Base-by-base conservation (phyloP, 1,284 basidiomycete species). In the Cutaneotrichosporon curvatum region DNA sequence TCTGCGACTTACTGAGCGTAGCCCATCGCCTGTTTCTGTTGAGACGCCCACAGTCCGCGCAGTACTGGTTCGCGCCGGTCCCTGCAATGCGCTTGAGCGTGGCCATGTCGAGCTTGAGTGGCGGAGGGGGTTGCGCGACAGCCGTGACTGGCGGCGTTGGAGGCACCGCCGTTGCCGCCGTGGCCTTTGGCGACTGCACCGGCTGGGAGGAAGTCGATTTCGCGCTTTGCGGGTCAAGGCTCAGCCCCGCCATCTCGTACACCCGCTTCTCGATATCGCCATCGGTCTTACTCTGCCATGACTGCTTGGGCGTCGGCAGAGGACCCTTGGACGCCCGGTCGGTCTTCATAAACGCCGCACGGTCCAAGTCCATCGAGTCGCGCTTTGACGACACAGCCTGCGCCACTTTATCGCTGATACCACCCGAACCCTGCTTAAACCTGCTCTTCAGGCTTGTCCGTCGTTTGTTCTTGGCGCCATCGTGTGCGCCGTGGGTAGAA, bases 11-110 rank as follows among this genome's bases (percentile, higher is more conserved):
- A 63, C 68, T 67, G 34, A 66, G 56, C 2, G 68, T 70, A 14
- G 71, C 71, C 71, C 71, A 72, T 11, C 69, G 61, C 43, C 61
- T 63, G 14, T 57, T 49, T 45, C 62, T 67, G 46, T 67, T 72
- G 5, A 58, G 55, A 12, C 61, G 65, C 2, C 65, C 63, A 53
- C 75, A 77, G 58, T 77, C 75, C 7, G 74, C 74, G 46, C 75
- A 77, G 8, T 37, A 53, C 15, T 51, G 48, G 48, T 77, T 77
- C 37, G 61, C 63, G 0, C 45, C 46, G 10, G 33, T 37, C 7
- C 38, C 40, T 1, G 53, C 53, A 8, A 45, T 55, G 39, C 30
- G 42, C 4, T 34, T 36, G 16, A 55, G 35, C 18, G 43, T n/a
- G 41, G 34, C 41, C 55, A 47, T 54, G 45, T 48, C 50, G 15